Percentiles rank a stretch among this genome's conserved stretches.
Evolutionary conservation across 768 basidiomycete genomes (phyloP).

Genomic region (Pleurotus tuber-regium): DNA sequence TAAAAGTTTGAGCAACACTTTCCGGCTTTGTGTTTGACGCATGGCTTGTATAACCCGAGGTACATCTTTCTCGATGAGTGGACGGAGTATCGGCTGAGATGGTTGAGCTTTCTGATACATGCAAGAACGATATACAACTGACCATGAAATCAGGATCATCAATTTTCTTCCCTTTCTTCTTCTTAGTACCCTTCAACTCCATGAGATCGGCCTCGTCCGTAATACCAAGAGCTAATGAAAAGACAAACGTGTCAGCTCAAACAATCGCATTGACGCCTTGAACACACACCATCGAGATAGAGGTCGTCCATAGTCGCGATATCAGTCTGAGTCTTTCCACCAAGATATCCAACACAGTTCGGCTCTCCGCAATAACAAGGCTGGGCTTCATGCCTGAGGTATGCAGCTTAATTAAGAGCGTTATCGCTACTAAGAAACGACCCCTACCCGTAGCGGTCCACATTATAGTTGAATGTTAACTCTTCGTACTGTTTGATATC

Average conservation of each 20-base stretch:
- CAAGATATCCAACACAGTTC: conserved; percentile 94
- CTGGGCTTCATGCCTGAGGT: conserved; percentile 84
- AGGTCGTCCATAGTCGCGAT: conserved; percentile 92
- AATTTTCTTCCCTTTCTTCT: conserved; percentile 88
- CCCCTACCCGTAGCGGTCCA: conserved; percentile 94
- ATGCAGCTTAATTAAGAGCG: neutral
- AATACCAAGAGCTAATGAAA: conserved; percentile 78
- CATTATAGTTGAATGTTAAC: conserved; percentile 98
- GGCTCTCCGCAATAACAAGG: conserved; percentile 93
- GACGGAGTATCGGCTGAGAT: conserved; percentile 69
- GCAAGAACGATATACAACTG: conserved; percentile 18
- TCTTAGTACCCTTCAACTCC: conserved; percentile 85
- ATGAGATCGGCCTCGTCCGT: conserved; percentile 83
- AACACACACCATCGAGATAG: conserved; percentile 79
- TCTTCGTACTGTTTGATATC: conserved; percentile 78
- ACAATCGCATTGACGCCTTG: too few species aligned
- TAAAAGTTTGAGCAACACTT: conserved; percentile 79
- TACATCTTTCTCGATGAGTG: conserved; percentile 75
- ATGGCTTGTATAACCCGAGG: conserved; percentile 92
- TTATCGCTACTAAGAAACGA: neutral
- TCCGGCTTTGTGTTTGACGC: conserved; percentile 81
- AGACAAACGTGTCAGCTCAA: too few species aligned
- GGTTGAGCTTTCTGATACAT: conserved; percentile 6
- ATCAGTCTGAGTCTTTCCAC: conserved; percentile 98
- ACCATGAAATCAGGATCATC: conserved; percentile 91